Evolutionary conservation across 2,329 filamentous ascomycete species (phyloP).

Genomic region (Aspergillus puulaauensis): DNA sequence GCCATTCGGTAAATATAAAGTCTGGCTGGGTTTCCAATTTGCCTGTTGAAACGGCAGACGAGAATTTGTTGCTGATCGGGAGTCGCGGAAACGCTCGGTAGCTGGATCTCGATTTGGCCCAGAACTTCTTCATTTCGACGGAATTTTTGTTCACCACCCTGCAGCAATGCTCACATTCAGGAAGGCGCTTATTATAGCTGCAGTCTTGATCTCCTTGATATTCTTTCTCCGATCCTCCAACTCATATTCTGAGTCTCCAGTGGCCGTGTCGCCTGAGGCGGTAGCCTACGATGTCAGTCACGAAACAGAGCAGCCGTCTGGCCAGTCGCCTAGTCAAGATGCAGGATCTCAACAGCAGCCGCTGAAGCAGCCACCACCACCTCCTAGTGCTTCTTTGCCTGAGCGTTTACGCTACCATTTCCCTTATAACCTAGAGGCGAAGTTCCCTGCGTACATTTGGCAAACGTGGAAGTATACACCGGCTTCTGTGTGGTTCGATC

Average conservation of each 20-base stretch:
- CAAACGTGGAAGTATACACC: constrained; percentile 96
- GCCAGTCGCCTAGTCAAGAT: constrained; percentile 11
- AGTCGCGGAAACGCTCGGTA: constrained; percentile 13
- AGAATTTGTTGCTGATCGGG: constrained; percentile 7
- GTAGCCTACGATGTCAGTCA: constrained; percentile 21
- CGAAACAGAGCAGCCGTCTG: constrained; percentile 11
- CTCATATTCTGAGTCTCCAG: constrained; percentile 47
- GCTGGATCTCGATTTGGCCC: constrained; percentile 1
- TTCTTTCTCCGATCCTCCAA: constrained; percentile 67
- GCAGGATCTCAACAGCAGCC: constrained; percentile 30
- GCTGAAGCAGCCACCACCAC: constrained; percentile 69
- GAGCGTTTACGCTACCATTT: constrained; percentile 88
- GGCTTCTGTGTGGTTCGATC: constrained; percentile 69
- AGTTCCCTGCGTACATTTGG: constrained; percentile 98
- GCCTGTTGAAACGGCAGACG: neutral
- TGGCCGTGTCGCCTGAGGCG: constrained; percentile 26
- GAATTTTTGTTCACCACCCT: neutral
- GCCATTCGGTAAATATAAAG: constrained; percentile 8
- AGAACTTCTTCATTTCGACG: constrained; percentile 1
- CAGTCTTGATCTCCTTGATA: constrained; percentile 67
- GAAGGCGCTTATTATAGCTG: constrained; percentile 70
- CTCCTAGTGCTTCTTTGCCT: constrained; percentile 70
- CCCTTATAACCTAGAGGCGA: constrained; percentile 82
- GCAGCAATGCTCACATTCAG: constrained; percentile 72
- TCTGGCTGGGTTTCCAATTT: neutral